Percentiles rank a stretch among this genome's conserved stretches.
phyloP scores from a whole-genome alignment of 2,329 filamentous ascomycete species.

The Botrytis deweyae region DNA sequence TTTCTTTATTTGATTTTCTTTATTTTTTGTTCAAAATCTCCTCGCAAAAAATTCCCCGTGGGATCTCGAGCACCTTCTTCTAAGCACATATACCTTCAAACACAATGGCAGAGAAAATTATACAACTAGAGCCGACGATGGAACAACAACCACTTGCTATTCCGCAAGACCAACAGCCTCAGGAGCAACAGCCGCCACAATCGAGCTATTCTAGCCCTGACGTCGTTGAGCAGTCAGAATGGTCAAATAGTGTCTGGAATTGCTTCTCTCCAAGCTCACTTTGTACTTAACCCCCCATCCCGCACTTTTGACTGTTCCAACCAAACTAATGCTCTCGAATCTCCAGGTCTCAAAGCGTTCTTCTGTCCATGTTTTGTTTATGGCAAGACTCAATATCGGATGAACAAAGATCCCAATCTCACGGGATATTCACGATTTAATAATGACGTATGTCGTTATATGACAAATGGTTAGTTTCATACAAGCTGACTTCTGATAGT shows the following conservation, averaged over 20 bases:
- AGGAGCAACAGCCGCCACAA: constrained; percentile 1
- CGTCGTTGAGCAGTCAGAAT: constrained; percentile 6
- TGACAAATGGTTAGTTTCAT: constrained; percentile 14
- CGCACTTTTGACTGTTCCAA: background rate
- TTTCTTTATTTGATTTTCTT: constrained; percentile 3
- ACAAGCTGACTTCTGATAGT: constrained; percentile 26
- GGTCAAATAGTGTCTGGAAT: constrained; percentile 17
- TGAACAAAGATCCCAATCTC: constrained; percentile 31
- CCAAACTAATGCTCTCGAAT: background rate
- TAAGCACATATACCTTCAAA: background rate
- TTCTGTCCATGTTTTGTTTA: constrained; percentile 37
- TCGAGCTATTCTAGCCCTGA: constrained; percentile 5
- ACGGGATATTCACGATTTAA: constrained; percentile 32
- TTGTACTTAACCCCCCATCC: constrained; percentile 1
- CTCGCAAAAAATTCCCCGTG: background rate
- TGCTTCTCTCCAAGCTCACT: constrained; percentile 13
- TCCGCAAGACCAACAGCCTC: constrained; percentile 3
- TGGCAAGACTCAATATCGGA: constrained; percentile 32
- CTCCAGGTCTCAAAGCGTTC: constrained; percentile 30
- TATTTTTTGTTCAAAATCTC: background rate
- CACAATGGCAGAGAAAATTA: constrained; percentile 1
- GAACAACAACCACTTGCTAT: background rate
- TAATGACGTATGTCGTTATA: constrained; percentile 24
- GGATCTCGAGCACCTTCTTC: background rate
- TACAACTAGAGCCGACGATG: background rate